These are phyloP conservation scores for Alternaria arbusti DNA, from an alignment of 2,329 filamentous ascomycete species.

Conservation along the genomic window DNA sequence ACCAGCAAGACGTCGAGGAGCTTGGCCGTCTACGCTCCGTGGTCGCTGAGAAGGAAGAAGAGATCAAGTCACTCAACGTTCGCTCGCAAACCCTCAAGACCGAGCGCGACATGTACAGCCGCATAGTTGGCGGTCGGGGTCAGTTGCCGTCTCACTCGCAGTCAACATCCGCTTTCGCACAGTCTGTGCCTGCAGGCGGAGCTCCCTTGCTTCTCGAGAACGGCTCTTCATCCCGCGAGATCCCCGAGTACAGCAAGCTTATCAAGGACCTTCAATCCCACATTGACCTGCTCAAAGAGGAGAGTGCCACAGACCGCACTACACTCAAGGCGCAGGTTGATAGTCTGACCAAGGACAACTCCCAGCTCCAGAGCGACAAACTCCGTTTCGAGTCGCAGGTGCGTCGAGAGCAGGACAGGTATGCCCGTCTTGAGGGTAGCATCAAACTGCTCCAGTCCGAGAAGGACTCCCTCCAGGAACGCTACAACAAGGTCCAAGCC, in stretches of 20 bases:
- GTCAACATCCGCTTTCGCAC: conserved; percentile 23
- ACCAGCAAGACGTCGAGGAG: conserved; percentile 67
- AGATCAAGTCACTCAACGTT: conserved; percentile 79
- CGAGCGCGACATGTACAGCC: conserved; percentile 96
- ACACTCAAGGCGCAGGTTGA: conserved; percentile 86
- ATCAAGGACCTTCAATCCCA: conserved; percentile 87
- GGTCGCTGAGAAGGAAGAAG: conserved; percentile 80
- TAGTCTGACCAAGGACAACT: conserved; percentile 80
- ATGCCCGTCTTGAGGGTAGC: conserved; percentile 88
- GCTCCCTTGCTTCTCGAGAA: conserved; percentile 30
- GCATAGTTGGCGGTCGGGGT: conserved; percentile 82
- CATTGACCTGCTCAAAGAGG: conserved; percentile 87
- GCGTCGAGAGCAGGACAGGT: conserved; percentile 79
- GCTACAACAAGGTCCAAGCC: conserved; percentile 77
- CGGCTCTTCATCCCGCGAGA: conserved; percentile 60
- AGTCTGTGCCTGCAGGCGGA: conserved; percentile 24
- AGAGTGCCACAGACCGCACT: conserved; percentile 79
- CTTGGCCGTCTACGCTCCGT: conserved; percentile 76
- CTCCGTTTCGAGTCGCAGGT: conserved; percentile 81
- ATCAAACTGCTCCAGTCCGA: conserved; percentile 83
- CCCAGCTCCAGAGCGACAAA: conserved; percentile 79
- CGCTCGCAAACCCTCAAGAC: conserved; percentile 93
- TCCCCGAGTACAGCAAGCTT: conserved; percentile 76
- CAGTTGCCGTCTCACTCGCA: conserved; percentile 57
- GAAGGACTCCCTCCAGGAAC: conserved; percentile 84